Conservation (phyloP, 305 asterid genomes). For the Fraxinus dipetala region DNA sequence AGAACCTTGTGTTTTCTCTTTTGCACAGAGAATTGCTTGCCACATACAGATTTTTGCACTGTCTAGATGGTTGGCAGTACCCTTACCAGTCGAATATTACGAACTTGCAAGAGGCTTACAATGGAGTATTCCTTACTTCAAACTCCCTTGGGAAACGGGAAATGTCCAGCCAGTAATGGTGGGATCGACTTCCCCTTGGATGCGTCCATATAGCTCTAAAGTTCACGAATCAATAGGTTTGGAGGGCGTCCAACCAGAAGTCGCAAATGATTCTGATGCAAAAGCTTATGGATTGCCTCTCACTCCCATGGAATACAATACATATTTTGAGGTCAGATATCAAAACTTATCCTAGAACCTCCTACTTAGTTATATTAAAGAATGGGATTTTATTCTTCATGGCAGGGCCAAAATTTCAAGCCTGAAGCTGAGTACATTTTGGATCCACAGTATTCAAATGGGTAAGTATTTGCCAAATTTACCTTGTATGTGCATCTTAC, state of each 20-base stretch:
- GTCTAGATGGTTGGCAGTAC: conserved; percentile 70
- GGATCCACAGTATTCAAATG: conserved; percentile 70
- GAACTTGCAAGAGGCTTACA: conserved; percentile 77
- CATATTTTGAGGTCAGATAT: conserved; percentile 67
- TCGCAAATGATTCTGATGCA: conserved; percentile 37
- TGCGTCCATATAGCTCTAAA: conserved; percentile 35
- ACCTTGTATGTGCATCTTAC: not conserved
- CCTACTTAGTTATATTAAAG: not conserved
- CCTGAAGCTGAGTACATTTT: conserved; percentile 75
- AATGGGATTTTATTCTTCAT: conserved; percentile 27
- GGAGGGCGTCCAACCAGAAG: conserved; percentile 35
- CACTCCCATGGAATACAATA: conserved; percentile 62
- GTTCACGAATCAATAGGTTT: conserved; percentile 35
- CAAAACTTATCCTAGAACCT: not conserved
- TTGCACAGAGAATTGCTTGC: conserved; percentile 70
- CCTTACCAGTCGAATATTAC: conserved; percentile 76
- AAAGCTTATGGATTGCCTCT: conserved; percentile 69
- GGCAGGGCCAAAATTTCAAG: conserved; percentile 58
- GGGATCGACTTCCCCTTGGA: conserved; percentile 55
- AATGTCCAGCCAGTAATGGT: conserved; percentile 35
- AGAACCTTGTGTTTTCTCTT: conserved; percentile 11
- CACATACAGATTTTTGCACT: conserved; percentile 86
- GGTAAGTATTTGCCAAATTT: conserved; percentile 44
- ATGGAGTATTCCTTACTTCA: conserved; percentile 90
- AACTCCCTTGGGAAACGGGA: conserved; percentile 79